Evolutionary conservation across 2,329 filamentous ascomycete genomes (phyloP).

Genomic region (Elsinoe ampelina): DNA sequence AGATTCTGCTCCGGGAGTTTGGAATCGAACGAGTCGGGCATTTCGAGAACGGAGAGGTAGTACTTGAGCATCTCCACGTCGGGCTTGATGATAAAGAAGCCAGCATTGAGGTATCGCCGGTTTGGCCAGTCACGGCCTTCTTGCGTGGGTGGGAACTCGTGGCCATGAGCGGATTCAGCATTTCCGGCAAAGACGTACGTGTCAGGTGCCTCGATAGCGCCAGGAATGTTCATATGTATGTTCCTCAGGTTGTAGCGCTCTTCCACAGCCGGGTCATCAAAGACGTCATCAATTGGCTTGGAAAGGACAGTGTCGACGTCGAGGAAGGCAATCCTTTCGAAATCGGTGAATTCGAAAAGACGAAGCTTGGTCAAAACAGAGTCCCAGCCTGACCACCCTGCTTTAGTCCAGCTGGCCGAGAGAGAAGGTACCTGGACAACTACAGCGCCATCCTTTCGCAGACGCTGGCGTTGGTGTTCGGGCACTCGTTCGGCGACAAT

Average conservation of each 20-base stretch:
- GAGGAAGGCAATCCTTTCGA: constrained; percentile 29
- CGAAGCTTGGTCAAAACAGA: constrained; percentile 33
- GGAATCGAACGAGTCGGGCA: constrained; percentile 25
- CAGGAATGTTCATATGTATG: constrained; percentile 14
- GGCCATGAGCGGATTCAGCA: constrained; percentile 24
- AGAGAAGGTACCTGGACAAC: constrained; percentile 22
- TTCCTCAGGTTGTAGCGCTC: constrained; percentile 16
- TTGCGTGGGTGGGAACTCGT: constrained; percentile 26
- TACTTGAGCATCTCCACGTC: constrained; percentile 23
- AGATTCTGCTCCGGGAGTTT: constrained; percentile 29
- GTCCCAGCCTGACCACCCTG: constrained; percentile 24
- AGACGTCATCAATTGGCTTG: constrained; percentile 25
- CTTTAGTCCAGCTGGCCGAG: constrained; percentile 26
- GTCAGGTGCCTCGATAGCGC: neutral
- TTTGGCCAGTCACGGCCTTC: constrained; percentile 23
- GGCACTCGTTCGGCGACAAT: constrained; percentile 23
- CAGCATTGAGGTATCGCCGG: constrained; percentile 25
- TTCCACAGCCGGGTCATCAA: constrained; percentile 27
- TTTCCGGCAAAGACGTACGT: constrained; percentile 27
- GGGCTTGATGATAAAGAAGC: constrained; percentile 29
- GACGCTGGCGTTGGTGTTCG: constrained; percentile 21
- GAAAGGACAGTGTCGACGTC: constrained; percentile 29
- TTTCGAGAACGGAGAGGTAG: constrained; percentile 25
- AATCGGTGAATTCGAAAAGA: constrained; percentile 31
- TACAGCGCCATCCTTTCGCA: constrained; percentile 24